Evolutionary conservation across 2,329 filamentous ascomycete species (phyloP).

Genomic region (Epichloe coenophiala): DNA sequence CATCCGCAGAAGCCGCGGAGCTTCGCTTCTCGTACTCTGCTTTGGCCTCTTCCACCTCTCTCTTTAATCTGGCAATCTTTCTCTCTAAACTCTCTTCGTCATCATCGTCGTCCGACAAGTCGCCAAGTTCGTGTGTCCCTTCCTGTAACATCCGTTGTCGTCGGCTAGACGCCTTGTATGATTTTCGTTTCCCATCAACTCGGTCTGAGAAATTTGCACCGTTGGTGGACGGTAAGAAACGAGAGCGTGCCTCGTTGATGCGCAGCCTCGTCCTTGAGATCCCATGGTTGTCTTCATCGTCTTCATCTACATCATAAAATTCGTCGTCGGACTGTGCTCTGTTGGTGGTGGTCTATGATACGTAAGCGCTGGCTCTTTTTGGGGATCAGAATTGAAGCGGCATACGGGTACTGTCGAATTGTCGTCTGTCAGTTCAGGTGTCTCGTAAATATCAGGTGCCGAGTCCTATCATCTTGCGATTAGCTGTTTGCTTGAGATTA

Average conservation of each 20-base stretch:
- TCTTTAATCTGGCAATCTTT: conserved; percentile 68
- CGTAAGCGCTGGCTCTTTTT: conserved; percentile 8
- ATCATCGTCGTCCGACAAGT: conserved; percentile 61
- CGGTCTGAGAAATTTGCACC: conserved; percentile 84
- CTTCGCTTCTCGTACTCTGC: conserved; percentile 44
- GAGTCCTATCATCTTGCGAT: conserved; percentile 48
- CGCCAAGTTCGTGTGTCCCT: conserved; percentile 54
- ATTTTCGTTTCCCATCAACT: conserved; percentile 67
- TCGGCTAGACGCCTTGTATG: conserved; percentile 64
- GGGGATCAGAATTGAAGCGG: conserved; percentile 5
- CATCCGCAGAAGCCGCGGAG: conserved; percentile 31
- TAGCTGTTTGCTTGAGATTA: conserved; percentile 11
- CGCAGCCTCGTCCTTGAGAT: conserved; percentile 68
- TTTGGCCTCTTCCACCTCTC: conserved; percentile 68
- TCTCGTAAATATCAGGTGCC: conserved; percentile 93
- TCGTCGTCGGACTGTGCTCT: conserved; percentile 48
- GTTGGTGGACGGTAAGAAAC: conserved; percentile 62
- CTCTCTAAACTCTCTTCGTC: conserved; percentile 63
- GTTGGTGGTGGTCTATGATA: conserved; percentile 37
- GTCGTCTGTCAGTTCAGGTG: conserved; percentile 82
- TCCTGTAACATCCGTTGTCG: conserved; percentile 49
- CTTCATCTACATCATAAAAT: conserved; percentile 48
- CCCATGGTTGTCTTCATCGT: conserved; percentile 44
- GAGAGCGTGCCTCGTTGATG: conserved; percentile 63
- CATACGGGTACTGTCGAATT: conserved; percentile 70